phyloP scores from a whole-genome alignment of 2,329 filamentous ascomycete genomes.

The Fusarium annulatum region DNA sequence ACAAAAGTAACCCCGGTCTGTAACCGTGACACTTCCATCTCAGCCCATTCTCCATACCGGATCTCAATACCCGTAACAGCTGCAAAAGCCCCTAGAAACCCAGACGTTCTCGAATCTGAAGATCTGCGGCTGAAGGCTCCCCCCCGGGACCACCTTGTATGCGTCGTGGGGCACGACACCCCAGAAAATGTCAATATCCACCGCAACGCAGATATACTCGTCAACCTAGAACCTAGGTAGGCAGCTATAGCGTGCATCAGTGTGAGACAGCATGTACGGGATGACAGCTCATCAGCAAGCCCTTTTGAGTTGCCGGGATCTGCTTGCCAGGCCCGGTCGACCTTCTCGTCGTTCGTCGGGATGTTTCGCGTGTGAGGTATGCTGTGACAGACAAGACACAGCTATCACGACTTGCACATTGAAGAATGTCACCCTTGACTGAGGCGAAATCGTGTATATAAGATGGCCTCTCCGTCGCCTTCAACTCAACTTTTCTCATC shows the following conservation, averaged over 20 bases:
- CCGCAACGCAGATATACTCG: conserved; percentile 10
- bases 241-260: conserved; percentile 31
- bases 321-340: conserved; percentile 15
- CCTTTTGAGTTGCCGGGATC: conserved; percentile 21
- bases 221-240: conserved; percentile 7
- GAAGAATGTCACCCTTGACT: conserved; percentile 17
- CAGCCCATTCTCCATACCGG: conserved; percentile 32
- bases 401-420: conserved; percentile 16
- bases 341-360: conserved; percentile 12
- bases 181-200: conserved; percentile 28
- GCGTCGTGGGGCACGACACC: neutral
- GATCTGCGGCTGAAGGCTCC: conserved; percentile 12
- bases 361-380: conserved; percentile 31
- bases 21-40: conserved; percentile 14
- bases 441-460: conserved; percentile 39
- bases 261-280: conserved; percentile 35
- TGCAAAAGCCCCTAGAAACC: conserved; percentile 18
- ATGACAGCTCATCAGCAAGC: conserved; percentile 40
- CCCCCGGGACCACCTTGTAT: conserved; percentile 6
- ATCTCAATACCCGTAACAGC: conserved; percentile 21
- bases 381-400: conserved; percentile 10
- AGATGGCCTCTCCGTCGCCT: conserved; percentile 30
- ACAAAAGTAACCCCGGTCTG: conserved; percentile 9
- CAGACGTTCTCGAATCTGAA: conserved; percentile 16
- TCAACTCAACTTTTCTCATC: conserved; percentile 27